Percentiles rank a stretch among this genome's conserved stretches.
Conservation (phyloP, 805 yeast genomes). For the Metschnikowia picachoensis region DNA sequence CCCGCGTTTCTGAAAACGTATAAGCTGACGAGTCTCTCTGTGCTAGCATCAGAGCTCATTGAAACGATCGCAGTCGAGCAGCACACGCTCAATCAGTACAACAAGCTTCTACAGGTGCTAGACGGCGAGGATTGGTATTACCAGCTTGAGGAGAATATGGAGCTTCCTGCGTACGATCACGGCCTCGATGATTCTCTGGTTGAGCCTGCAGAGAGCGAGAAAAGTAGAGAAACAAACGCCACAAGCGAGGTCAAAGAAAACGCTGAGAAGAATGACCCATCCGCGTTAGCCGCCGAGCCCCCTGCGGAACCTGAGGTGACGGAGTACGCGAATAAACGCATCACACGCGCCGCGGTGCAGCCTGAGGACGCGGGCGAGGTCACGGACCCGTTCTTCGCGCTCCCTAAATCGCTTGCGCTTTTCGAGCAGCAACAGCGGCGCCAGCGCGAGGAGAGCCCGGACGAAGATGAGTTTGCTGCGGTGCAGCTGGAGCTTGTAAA, state of each 20-base stretch:
- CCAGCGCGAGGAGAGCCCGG: conserved; percentile 21
- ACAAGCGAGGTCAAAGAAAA: conserved; percentile 2
- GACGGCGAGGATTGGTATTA: conserved; percentile 83
- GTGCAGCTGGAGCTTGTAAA: conserved; percentile 54
- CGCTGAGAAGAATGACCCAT: background rate
- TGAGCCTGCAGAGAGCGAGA: conserved; percentile 2
- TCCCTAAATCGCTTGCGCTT: conserved; percentile 45
- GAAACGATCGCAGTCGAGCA: conserved; percentile 81
- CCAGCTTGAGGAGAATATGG: conserved; percentile 58
- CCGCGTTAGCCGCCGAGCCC: background rate
- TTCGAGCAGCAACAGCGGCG: conserved; percentile 27
- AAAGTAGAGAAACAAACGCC: conserved; percentile 6
- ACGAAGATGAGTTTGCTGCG: conserved; percentile 39
- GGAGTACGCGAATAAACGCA: conserved; percentile 11
- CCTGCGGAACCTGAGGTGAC: background rate
- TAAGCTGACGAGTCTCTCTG: conserved; percentile 46
- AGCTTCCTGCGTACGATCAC: conserved; percentile 68
- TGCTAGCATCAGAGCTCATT: conserved; percentile 67
- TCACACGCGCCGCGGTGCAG: conserved; percentile 11
- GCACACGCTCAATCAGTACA: conserved; percentile 63
- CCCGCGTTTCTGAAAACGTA: conserved; percentile 67
- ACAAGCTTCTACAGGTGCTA: conserved; percentile 69
- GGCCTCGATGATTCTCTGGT: conserved; percentile 35
- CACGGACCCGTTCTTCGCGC: conserved; percentile 46
- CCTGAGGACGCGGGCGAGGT: conserved; percentile 57